Conservation (phyloP, 495 filamentous ascomycete species). For the Geoglossum glabrum region DNA sequence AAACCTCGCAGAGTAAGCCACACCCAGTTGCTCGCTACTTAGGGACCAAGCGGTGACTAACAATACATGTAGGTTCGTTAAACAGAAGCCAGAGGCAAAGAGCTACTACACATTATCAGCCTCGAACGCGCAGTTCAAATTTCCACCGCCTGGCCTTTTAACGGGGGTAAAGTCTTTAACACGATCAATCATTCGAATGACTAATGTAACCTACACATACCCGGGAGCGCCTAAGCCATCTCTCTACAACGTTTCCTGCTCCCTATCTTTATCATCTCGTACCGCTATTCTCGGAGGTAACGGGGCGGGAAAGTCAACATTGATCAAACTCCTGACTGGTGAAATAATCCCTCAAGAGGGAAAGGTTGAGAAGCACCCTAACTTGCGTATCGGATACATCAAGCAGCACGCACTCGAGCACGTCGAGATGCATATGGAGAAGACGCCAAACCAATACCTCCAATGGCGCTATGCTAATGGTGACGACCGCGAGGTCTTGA, state of each 20-base stretch:
- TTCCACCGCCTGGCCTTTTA: constrained; percentile 85
- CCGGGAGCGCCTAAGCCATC: constrained; percentile 71
- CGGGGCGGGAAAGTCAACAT: constrained; percentile 93
- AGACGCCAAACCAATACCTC: constrained; percentile 95
- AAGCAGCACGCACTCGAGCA: constrained; percentile 98
- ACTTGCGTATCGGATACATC: constrained; percentile 96
- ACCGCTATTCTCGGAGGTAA: constrained; percentile 93
- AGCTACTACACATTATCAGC: constrained; percentile 94
- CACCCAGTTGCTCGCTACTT: background rate
- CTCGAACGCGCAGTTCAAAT: constrained; percentile 86
- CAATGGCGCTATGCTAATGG: constrained; percentile 97
- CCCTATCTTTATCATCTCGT: constrained; percentile 73
- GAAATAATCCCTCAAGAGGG: constrained; percentile 74
- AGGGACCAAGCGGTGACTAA: constrained; percentile 5
- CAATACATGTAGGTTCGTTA: constrained; percentile 41
- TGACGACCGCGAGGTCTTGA: constrained; percentile 85
- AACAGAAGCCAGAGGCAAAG: constrained; percentile 86
- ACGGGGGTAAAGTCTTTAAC: constrained; percentile 89
- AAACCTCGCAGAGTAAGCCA: constrained; percentile 52
- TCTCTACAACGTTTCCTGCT: constrained; percentile 65
- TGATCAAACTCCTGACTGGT: constrained; percentile 96
- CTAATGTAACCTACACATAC: constrained; percentile 74
- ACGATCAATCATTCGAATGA: constrained; percentile 88
- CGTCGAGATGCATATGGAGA: constrained; percentile 98
- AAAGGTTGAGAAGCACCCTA: constrained; percentile 94